These are phyloP conservation scores for Elsinoe batatas DNA, from an alignment of 2,329 filamentous ascomycete genomes.

Conservation along the genomic window DNA sequence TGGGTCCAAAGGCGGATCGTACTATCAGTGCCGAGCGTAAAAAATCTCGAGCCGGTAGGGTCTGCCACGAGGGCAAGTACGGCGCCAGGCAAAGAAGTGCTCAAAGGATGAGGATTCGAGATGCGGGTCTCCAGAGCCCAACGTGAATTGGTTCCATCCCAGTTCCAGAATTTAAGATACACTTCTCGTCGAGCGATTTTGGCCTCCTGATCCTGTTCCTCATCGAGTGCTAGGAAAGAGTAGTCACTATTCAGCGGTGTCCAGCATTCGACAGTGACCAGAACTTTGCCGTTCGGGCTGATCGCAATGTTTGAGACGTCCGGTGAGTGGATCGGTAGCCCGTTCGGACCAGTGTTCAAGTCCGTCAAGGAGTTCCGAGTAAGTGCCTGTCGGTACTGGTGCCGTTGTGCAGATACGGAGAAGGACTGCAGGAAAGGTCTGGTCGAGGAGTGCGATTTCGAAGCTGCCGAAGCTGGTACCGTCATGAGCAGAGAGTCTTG, in stretches of 20 bases:
- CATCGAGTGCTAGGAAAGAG: conserved; percentile 42
- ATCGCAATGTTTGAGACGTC: conserved; percentile 65
- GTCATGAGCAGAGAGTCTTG: conserved; percentile 35
- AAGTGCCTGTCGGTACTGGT: conserved; percentile 77
- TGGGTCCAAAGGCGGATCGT: conserved; percentile 73
- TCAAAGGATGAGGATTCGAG: conserved; percentile 63
- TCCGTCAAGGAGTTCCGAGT: conserved; percentile 81
- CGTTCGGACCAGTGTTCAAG: conserved; percentile 62
- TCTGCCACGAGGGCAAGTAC: conserved; percentile 67
- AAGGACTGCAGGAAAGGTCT: conserved; percentile 70
- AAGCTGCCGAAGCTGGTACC: conserved; percentile 31
- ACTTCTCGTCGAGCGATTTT: conserved; percentile 53
- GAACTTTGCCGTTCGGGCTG: conserved; percentile 74
- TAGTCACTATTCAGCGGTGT: conserved; percentile 61
- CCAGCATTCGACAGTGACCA: conserved; percentile 91
- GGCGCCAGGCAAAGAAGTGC: conserved; percentile 36
- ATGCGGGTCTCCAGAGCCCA: conserved; percentile 76
- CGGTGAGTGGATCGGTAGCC: conserved; percentile 64
- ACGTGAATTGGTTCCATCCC: conserved; percentile 40
- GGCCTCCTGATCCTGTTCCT: conserved; percentile 30
- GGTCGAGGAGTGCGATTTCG: conserved; percentile 24
- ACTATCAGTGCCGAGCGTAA: conserved; percentile 74
- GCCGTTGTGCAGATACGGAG: conserved; percentile 68
- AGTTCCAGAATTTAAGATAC: conserved; percentile 85
- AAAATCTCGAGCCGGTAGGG: conserved; percentile 61